A percentile compares a stretch with the other conserved stretches of the same genome.
Evolutionary conservation across 2,329 filamentous ascomycete genomes (phyloP).

Genomic region (Juglanconis juglandina): DNA sequence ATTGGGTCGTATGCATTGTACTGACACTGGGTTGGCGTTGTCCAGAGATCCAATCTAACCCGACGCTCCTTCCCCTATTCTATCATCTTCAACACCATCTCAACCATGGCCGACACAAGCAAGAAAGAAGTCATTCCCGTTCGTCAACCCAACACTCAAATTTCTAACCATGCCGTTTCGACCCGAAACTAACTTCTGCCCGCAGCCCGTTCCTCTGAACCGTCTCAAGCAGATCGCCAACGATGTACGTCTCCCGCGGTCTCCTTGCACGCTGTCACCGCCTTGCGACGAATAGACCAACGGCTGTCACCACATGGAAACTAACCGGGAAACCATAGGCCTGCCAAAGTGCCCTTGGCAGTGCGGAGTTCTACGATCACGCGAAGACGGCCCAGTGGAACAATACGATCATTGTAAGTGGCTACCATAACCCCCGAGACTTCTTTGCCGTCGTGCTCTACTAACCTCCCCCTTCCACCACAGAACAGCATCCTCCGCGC

Average conservation of each 20-base stretch:
- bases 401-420: conserved; percentile 80
- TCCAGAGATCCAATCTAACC: background rate
- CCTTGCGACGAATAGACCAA: background rate
- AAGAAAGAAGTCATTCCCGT: conserved; percentile 18
- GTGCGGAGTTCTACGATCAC: conserved; percentile 80
- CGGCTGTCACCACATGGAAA: background rate
- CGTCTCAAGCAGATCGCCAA: conserved; percentile 81
- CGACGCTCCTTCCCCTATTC: conserved; percentile 10
- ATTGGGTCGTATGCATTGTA: background rate
- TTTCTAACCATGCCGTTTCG: background rate
- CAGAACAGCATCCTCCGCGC: conserved; percentile 75
- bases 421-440: background rate
- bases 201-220: conserved; percentile 70
- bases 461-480: conserved; percentile 11
- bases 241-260: conserved; percentile 57
- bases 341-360: conserved; percentile 73
- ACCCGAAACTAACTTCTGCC: background rate
- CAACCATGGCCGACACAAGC: conserved; percentile 12
- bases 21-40: background rate
- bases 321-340: conserved; percentile 52
- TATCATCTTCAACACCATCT: background rate
- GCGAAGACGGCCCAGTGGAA: conserved; percentile 84
- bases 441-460: background rate
- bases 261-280: background rate
- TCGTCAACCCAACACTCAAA: background rate